Evolutionary conservation across 2,329 filamentous ascomycete species (phyloP).

Genomic region (Cucurbitaria berberidis): DNA sequence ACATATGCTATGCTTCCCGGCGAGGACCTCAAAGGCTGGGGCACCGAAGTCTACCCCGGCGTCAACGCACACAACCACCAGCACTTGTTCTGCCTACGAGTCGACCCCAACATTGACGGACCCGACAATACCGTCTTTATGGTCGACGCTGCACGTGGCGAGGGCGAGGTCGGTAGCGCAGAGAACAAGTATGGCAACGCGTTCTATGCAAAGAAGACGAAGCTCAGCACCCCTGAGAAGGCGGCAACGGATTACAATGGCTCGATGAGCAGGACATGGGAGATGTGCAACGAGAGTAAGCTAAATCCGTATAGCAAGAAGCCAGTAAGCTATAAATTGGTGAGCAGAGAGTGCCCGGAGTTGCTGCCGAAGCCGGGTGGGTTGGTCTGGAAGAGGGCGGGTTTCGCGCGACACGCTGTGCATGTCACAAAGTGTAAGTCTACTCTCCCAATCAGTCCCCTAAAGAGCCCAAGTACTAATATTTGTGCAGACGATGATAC

Average conservation of each 20-base stretch:
- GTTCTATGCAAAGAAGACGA: conserved; percentile 85
- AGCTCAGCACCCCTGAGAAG: conserved; percentile 72
- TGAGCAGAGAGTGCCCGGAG: conserved; percentile 80
- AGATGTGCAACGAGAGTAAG: conserved; percentile 83
- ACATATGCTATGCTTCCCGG: conserved; percentile 82
- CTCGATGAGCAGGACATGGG: conserved; percentile 81
- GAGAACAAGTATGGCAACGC: conserved; percentile 92
- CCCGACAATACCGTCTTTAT: conserved; percentile 84
- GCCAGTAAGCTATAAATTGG: conserved; percentile 85
- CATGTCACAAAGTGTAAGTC: conserved; percentile 86
- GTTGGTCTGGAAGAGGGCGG: conserved; percentile 87
- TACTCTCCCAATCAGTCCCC: neutral
- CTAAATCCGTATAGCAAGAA: conserved; percentile 87
- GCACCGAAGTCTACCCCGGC: conserved; percentile 86
- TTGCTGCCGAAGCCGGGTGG: conserved; percentile 81
- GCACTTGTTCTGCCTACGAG: conserved; percentile 88
- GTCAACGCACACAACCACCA: conserved; percentile 97
- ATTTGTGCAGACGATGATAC: conserved; percentile 70
- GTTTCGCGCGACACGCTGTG: conserved; percentile 84
- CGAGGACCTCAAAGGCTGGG: conserved; percentile 86
- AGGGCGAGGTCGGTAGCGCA: conserved; percentile 76
- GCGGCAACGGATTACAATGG: conserved; percentile 82
- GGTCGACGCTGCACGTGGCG: conserved; percentile 73
- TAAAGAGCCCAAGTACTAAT: conserved; percentile 10
- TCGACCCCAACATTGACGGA: conserved; percentile 88